Evolutionary conservation across 2,329 filamentous ascomycete genomes (phyloP).

Genomic region (Metarhizium anisopliae): DNA sequence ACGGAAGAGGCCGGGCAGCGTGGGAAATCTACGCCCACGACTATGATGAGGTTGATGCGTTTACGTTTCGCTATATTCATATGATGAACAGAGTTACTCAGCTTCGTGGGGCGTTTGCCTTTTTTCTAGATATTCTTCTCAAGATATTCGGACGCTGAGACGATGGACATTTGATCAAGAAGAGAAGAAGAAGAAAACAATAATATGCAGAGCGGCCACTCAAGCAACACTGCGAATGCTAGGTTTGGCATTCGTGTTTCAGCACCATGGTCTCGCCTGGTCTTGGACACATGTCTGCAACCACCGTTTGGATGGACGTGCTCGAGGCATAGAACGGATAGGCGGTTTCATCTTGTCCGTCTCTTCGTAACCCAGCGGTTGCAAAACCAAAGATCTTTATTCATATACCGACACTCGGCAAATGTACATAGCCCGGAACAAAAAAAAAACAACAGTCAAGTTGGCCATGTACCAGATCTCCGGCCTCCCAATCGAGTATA

Average conservation of each 20-base stretch:
- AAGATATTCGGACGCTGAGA: neutral
- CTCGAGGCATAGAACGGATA: too few relatives aligned
- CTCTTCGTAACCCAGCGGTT: too few relatives aligned
- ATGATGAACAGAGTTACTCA: constrained; percentile 34
- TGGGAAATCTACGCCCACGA: constrained; percentile 57
- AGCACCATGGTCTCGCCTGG: too few relatives aligned
- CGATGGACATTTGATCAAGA: neutral
- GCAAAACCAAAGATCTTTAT: too few relatives aligned
- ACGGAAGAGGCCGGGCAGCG: constrained; percentile 33
- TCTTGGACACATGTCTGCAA: too few relatives aligned
- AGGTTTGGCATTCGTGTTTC: too few relatives aligned
- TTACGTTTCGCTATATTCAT: constrained; percentile 42
- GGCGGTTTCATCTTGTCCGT: too few relatives aligned
- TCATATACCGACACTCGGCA: neutral
- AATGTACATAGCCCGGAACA: too few relatives aligned
- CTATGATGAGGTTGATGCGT: constrained; percentile 46
- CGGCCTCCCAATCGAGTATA: neutral
- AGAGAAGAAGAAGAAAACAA: neutral
- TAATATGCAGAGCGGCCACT: neutral
- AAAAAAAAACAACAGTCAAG: neutral
- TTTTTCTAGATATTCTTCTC: neutral
- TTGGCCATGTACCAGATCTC: neutral
- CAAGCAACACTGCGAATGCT: too few relatives aligned
- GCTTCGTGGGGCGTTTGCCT: neutral
- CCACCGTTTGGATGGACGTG: too few relatives aligned